Base-by-base conservation (phyloP, 768 basidiomycete genomes). In the Leccinum sublutescens region DNA sequence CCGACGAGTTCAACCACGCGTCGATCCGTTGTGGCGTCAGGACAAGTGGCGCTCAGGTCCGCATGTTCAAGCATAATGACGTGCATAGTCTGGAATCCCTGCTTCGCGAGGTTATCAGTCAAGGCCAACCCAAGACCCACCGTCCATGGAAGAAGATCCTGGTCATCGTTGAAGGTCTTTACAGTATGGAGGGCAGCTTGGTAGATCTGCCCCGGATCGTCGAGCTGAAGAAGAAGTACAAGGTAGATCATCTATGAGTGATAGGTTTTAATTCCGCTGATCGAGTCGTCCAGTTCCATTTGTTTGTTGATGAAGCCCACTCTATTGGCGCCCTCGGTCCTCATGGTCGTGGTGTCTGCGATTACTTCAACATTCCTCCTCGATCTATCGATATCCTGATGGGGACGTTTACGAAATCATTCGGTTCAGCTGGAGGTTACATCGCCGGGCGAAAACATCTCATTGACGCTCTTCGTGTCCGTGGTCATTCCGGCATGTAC, bases 131-230 rank as follows among this genome's bases (percentile, higher is more conserved):
- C 4, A 89, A 95, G 77, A 97, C 95, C 0, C 97, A 98, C 68
- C 77, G 97, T n/a, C 96, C 96, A 12, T 98, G 97, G 97, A 97
- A 96, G 80, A 98, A 96, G 79, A 98, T 99, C 61, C 74, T 99
- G 40, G 64, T 99, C 48, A 85, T 97, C 56, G 93, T 98, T 12
- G 97, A 99, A 72, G 97, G 97, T 3, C 74, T 99, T 48, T 98
- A 93, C 77, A 94, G 91, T 61, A 99, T 99, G 97, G 97, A 98
- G 76, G 97, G 97, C n/a, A 95, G 92, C 9, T 67, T 98, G 64
- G 85, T 90, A 36, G 85, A 98, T 71, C 68, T 99, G 47, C 97
- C 95, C 4, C 79, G 68, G 12, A 78, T 99, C 56, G 66, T 98
- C 58, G 89, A 90, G 63, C 80, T 99, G 54, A 98, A 97, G 80